Evolutionary conservation across 208 protist species (phyloP).

Genomic region (Trypanosoma vivax): DNA sequence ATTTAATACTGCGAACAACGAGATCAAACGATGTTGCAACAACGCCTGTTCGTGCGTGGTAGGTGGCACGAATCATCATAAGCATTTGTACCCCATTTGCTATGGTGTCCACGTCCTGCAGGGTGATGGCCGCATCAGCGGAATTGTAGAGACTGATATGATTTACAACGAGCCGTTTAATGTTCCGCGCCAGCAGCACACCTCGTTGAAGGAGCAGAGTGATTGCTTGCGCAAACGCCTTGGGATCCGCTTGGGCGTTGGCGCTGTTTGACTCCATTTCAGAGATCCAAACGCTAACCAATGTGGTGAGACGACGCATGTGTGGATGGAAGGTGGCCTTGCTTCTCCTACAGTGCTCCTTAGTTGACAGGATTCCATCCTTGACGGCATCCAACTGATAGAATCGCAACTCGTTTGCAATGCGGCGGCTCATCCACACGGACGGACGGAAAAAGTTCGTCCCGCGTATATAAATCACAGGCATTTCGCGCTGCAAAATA

Average conservation of each 20-base stretch:
- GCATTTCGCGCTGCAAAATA: slow-evolving; percentile 32
- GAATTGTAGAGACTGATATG: slow-evolving; percentile 72
- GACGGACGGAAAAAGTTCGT: slow-evolving; percentile 13
- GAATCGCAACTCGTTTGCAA: slow-evolving; percentile 16
- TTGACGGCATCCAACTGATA: slow-evolving; percentile 23
- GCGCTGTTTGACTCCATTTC: slow-evolving; percentile 44
- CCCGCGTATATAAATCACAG: slow-evolving; percentile 33
- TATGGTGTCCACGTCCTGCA: slow-evolving; percentile 53
- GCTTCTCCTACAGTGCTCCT: slow-evolving; percentile 15
- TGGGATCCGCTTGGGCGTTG: slow-evolving; percentile 23
- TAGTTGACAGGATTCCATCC: slow-evolving; percentile 15
- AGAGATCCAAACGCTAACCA: slow-evolving; percentile 28
- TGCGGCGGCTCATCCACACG: slow-evolving; percentile 22
- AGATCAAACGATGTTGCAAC: slow-evolving; percentile 67
- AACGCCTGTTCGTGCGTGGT: slow-evolving; percentile 64
- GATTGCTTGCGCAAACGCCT: slow-evolving; percentile 27
- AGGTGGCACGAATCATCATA: slow-evolving; percentile 81
- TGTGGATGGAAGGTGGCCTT: slow-evolving; percentile 17
- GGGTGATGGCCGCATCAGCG: slow-evolving; percentile 42
- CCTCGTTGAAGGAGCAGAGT: slow-evolving; percentile 64
- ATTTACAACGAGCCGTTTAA: slow-evolving; percentile 52
- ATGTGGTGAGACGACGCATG: slow-evolving; percentile 26
- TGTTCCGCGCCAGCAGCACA: slow-evolving; percentile 41
- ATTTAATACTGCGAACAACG: slow-evolving; percentile 65
- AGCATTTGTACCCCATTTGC: slow-evolving; percentile 79